A percentile compares a stretch with the other conserved stretches of the same genome.
These are phyloP conservation scores for Nicotiana rustica DNA, from an alignment of 305 asterid species.

Conservation along the genomic window DNA sequence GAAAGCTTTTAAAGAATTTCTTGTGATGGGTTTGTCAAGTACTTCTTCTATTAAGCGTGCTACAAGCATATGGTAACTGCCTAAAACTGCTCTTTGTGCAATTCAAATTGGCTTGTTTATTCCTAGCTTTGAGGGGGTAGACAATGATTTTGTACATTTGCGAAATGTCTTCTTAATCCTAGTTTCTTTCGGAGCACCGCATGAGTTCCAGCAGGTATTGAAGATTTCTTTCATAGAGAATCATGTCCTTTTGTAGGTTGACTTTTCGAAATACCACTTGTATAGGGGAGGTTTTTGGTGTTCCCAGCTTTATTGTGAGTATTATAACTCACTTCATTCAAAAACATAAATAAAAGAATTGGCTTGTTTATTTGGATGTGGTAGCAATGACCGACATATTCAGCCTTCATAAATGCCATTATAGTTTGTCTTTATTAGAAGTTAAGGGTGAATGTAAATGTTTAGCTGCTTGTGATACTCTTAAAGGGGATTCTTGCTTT, in stretches of 20 bases:
- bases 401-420: not conserved
- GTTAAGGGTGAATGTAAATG: slow-evolving; percentile 28
- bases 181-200: not conserved
- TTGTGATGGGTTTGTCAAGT: not conserved
- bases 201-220: not conserved
- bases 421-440: not conserved
- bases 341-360: not conserved
- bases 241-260: not conserved
- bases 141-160: not conserved
- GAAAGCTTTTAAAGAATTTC: not conserved
- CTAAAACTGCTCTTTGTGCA: not conserved
- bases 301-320: not conserved
- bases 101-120: not conserved
- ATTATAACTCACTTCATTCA: not conserved
- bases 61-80: not conserved
- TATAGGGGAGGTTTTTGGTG: slow-evolving; percentile 12
- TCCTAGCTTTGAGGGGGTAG: slow-evolving; percentile 16
- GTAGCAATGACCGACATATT: not conserved
- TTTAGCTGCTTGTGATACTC: slow-evolving; percentile 16
- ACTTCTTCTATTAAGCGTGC: not conserved
- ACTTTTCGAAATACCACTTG: not conserved
- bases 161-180: not conserved
- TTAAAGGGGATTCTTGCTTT: slow-evolving; percentile 14
- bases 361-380: not conserved
- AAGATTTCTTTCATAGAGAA: slow-evolving; percentile 15